Base-by-base conservation (phyloP, 768 basidiomycete species). In the Rhodotorula babjevae region DNA sequence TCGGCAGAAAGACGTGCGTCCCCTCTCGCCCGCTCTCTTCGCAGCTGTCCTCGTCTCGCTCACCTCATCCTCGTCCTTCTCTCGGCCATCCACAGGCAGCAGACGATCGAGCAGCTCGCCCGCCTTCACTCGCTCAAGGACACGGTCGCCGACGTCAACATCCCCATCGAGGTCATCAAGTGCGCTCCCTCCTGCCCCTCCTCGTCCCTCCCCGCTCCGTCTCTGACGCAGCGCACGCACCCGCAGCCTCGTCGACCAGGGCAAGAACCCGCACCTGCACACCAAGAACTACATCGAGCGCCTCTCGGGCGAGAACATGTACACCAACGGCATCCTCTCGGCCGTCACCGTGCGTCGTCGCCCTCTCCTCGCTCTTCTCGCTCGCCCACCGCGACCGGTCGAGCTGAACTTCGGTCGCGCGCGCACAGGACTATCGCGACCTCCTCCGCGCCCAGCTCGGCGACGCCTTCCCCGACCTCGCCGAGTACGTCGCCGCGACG, bases 251-350 rank as follows among this genome's bases (percentile, higher is more conserved):
- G 76, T 79, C 47, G 78, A 79, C 53, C 66, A 68, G 27, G 78
- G 78, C 61, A 71, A 70, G 65, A 79, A 79, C 67, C 78, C 78
- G n/a, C 76, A 78, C 53, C 16, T 63, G 57, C 75, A 76, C 70
- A 77, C 76, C 11, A 71, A 73, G 29, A 75, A 77, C 59, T 71
- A 73, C 15, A 61, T 78, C 57, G 78, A 79, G 55, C 72, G 77
- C 6, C 61, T 78, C 23, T 63, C 76, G 18, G 76, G 74, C 42
- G 78, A 79, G 49, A 79, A 79, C 67, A 76, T 76, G 76, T 79
- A 76, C 66, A 78, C 76, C 8, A 78, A 77, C 65, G 78, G 77
- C 2, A 79, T 77, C n/a, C 67, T 79, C 3, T 68, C 72, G 12
- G 77, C 76, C 44, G 58, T 79, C 5, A 52, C 69, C 14, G 78